phyloP scores from a whole-genome alignment of 1,284 basidiomycete species.

The Naganishia albida region DNA sequence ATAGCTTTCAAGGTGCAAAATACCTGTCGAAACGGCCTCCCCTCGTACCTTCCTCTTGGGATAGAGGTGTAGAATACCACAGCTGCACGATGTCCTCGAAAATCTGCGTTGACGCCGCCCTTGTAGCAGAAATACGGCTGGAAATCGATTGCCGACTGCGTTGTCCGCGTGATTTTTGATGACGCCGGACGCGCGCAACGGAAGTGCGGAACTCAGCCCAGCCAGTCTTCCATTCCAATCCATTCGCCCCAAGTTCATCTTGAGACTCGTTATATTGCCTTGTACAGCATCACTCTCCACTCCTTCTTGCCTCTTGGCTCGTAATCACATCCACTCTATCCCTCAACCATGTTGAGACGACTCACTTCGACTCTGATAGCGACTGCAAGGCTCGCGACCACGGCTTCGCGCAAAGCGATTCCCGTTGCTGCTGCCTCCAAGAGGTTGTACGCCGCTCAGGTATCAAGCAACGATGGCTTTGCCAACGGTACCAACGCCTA shows the following conservation, averaged over 20 bases:
- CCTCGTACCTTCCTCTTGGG: not conserved
- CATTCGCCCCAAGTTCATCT: not conserved
- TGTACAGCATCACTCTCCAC: not conserved
- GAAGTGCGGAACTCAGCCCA: conserved; percentile 28
- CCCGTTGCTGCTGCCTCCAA: conserved; percentile 17
- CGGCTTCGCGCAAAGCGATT: conserved; percentile 10
- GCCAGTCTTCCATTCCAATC: conserved; percentile 5
- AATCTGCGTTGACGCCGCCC: not conserved
- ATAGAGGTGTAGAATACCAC: not conserved
- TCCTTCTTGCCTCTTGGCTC: conserved; percentile 21
- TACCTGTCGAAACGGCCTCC: not conserved
- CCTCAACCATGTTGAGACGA: conserved; percentile 32
- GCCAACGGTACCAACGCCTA: conserved; percentile 90
- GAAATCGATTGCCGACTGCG: conserved; percentile 16
- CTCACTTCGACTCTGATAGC: conserved; percentile 28
- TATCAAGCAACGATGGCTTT: conserved; percentile 60
- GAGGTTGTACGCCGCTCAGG: conserved; percentile 27
- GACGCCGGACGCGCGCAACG: conserved; percentile 18
- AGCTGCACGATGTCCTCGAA: not conserved
- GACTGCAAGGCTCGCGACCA: conserved; percentile 18
- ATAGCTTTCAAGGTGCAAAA: not conserved
- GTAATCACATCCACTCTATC: not conserved
- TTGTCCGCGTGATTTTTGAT: conserved; percentile 28
- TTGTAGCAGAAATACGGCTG: not conserved
- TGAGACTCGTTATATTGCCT: too few species aligned